These are phyloP conservation scores for Stephanocyclus meneghinianus DNA, from an alignment of 352 stramenopile genomes.

Conservation along the genomic window DNA sequence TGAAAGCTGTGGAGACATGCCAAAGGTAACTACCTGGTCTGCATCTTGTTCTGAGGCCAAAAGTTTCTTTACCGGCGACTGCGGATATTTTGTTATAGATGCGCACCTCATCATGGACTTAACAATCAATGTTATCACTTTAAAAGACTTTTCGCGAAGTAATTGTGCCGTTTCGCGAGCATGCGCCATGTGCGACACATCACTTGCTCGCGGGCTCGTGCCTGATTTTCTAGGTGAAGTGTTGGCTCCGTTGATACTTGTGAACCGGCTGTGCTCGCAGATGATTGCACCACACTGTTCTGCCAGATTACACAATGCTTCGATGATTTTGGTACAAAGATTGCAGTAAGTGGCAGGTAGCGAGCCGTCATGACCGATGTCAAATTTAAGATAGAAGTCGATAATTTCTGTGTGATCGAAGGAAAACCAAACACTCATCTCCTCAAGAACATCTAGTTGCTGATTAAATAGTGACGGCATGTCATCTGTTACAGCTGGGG, in stretches of 20 bases:
- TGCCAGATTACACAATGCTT: conserved; percentile 70
- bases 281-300: conserved; percentile 78
- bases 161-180: conserved; percentile 58
- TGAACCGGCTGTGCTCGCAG: conserved; percentile 51
- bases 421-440: conserved; percentile 84
- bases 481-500: conserved; percentile 15
- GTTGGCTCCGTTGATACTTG: conserved; percentile 42
- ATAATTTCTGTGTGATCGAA: conserved; percentile 72
- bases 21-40: conserved; percentile 18
- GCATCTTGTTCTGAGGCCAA: conserved; percentile 19
- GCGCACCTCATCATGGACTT: conserved; percentile 68
- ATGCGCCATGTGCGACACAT: conserved; percentile 25
- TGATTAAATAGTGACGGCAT: conserved; percentile 70
- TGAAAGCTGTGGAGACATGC: conserved; percentile 39
- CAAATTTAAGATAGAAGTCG: conserved; percentile 85
- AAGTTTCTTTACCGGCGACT: conserved; percentile 16
- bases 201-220: conserved; percentile 22
- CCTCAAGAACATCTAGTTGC: conserved; percentile 80
- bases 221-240: conserved; percentile 31
- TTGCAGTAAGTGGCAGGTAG: conserved; percentile 62
- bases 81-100: conserved; percentile 30
- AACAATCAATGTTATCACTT: conserved; percentile 65
- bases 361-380: conserved; percentile 46
- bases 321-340: conserved; percentile 68
- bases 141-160: conserved; percentile 68